Percentiles rank a stretch among this genome's conserved stretches.
These are phyloP conservation scores for Alternaria arbusti DNA, from an alignment of 2,329 filamentous ascomycete genomes.

Conservation along the genomic window DNA sequence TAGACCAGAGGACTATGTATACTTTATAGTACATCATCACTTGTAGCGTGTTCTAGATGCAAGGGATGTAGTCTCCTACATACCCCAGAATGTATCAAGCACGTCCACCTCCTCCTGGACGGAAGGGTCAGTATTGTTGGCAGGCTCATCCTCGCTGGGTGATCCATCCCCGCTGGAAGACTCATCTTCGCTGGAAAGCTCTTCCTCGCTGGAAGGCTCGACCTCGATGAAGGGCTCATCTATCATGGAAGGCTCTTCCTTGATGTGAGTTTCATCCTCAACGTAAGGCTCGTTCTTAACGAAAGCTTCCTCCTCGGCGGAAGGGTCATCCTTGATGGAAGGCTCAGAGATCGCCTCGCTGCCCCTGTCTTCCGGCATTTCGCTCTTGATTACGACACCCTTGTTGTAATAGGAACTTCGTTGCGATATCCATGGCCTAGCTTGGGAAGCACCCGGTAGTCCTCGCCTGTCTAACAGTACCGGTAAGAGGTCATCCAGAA, in stretches of 20 bases:
- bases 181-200: not conserved
- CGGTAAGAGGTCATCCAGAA: not conserved
- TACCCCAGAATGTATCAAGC: not conserved
- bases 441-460: not conserved
- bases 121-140: not conserved
- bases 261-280: not conserved
- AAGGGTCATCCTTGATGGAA: not conserved
- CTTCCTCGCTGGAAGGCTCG: not conserved
- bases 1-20: not conserved
- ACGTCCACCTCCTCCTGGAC: not conserved
- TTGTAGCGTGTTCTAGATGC: not conserved
- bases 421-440: not conserved
- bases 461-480: not conserved
- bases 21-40: not conserved
- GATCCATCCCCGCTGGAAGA: no score
- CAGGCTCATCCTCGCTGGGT: not conserved
- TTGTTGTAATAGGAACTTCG: not conserved
- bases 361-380: not conserved
- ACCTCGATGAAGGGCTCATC: not conserved
- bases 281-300: not conserved
- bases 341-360: not conserved
- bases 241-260: not conserved
- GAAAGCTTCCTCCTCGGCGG: not conserved
- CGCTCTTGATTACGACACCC: not conserved
- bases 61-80: not conserved